phyloP scores from a whole-genome alignment of 768 basidiomycete genomes.

The Chalciporus chontae region DNA sequence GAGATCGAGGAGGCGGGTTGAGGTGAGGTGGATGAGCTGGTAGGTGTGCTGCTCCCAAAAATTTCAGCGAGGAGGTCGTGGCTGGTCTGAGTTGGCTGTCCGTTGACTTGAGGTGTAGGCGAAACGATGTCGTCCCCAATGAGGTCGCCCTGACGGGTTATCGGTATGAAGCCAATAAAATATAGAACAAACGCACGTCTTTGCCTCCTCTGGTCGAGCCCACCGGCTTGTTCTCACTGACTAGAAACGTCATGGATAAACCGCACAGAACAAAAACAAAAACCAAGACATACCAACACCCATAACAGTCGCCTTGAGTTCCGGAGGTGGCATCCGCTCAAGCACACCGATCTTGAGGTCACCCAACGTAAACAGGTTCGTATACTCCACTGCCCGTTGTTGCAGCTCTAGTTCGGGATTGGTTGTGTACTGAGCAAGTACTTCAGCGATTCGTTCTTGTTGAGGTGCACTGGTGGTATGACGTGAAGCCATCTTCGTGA shows the following conservation, averaged over 20 bases:
- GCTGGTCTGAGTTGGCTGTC: slow-evolving; percentile 53
- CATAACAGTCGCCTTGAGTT: slow-evolving; percentile 95
- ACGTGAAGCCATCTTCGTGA: slow-evolving; percentile 88
- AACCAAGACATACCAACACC: slow-evolving; percentile 64
- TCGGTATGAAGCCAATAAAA: neutral
- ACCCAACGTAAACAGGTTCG: slow-evolving; percentile 73
- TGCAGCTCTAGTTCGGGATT: slow-evolving; percentile 93
- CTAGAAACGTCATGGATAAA: slow-evolving; percentile 37
- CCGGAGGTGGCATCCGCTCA: slow-evolving; percentile 99
- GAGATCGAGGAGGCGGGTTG: slow-evolving; percentile 39
- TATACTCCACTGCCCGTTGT: slow-evolving; percentile 94
- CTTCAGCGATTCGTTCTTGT: slow-evolving; percentile 73
- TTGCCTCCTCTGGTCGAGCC: slow-evolving; percentile 80
- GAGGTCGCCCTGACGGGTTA: slow-evolving; percentile 54
- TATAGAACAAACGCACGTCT: slow-evolving; percentile 46
- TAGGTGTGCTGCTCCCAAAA: slow-evolving; percentile 57
- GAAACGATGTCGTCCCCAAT: slow-evolving; percentile 71
- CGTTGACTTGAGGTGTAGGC: slow-evolving; percentile 40
- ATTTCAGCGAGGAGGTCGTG: slow-evolving; percentile 92
- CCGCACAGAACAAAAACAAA: neutral
- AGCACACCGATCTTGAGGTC: slow-evolving; percentile 81
- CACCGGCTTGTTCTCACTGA: slow-evolving; percentile 95
- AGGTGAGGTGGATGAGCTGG: slow-evolving; percentile 27
- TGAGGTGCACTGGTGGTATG: slow-evolving; percentile 60
- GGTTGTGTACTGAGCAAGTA: slow-evolving; percentile 79